phyloP scores from a whole-genome alignment of 2,329 filamentous ascomycete genomes.

The Fusarium guadeloupense region DNA sequence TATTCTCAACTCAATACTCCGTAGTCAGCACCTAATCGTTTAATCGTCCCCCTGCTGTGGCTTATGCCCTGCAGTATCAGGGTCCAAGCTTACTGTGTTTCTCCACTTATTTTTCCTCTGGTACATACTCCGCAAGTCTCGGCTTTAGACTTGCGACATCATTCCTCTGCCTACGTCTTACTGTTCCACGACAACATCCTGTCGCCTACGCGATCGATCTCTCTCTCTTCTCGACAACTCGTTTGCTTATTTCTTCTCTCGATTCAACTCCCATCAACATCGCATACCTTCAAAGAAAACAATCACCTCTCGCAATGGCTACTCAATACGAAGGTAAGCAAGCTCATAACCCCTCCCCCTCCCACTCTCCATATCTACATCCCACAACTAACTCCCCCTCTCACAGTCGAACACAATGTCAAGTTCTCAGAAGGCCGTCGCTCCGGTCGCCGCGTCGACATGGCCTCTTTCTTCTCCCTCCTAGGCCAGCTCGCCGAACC shows the following conservation, averaged over 20 bases:
- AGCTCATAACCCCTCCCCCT: conserved; percentile 13
- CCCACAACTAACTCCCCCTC: conserved; percentile 3
- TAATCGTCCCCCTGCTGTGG: background rate
- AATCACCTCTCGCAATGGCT: conserved; percentile 54
- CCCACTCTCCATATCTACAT: conserved; percentile 6
- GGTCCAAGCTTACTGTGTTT: conserved; percentile 2
- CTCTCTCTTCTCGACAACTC: background rate
- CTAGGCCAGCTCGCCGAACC: conserved; percentile 61
- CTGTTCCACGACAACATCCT: conserved; percentile 21
- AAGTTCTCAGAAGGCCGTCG: conserved; percentile 53
- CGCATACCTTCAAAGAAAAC: background rate
- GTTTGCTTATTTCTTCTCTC: background rate
- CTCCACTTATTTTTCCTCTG: conserved; percentile 8
- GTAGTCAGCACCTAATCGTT: conserved; percentile 22
- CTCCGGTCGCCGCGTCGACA: conserved; percentile 65
- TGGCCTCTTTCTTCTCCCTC: conserved; percentile 69
- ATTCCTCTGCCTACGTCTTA: conserved; percentile 33
- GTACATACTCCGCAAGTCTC: conserved; percentile 22
- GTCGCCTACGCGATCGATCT: conserved; percentile 6
- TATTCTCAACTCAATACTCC: no score
- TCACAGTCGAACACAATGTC: conserved; percentile 71
- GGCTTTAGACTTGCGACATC: conserved; percentile 33
- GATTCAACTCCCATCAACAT: background rate
- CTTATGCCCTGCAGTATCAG: background rate
- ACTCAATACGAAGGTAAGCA: conserved; percentile 65